Base-by-base conservation (phyloP, 495 filamentous ascomycete species). In the Penicillium angulare region DNA sequence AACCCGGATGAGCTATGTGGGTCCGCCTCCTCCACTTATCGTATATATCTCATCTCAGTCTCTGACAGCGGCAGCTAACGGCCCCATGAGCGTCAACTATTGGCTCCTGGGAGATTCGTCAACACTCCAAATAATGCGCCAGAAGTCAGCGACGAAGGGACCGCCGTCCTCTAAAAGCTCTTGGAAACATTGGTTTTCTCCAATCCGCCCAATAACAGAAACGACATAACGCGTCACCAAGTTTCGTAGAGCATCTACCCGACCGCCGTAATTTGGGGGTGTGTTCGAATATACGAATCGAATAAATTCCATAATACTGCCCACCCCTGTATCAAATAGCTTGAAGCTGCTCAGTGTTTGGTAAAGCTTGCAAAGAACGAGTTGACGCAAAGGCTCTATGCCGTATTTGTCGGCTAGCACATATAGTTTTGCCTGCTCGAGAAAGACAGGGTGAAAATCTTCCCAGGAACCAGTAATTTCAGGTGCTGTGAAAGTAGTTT, bases 401-500 rank as follows among this genome's bases (percentile, higher is more conserved):
- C 57, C 47, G 46, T 73, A 72, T 36, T 61, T 68, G 38, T 74
- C 64, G 12, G 67, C 68, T 20, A 75, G 52, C 6, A 69, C 50
- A 43, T 75, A 76, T n/a, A 77, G 56, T n/a, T 44, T 34, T 5
- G 61, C 67, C 47, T 75, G 69, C 32, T 56, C 57, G 1, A 74
- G 56, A 43, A 76, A 67, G 1, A 74, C 62, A 1, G 61, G 53
- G 0, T 60, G 59, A 43, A 71, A 78, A 45, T 75, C 61, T 32
- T 76, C 57, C 10, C 15, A 27, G 0, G 47, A 40, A 10, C 41
- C 16, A 3, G 15, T 12, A 38, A 57, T 67, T 12, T 33, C 10
- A 7, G 21, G 48, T 22, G 57, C 16, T 9, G 2, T 18, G 6
- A 40, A 21, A 3, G 36, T 23, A n/a, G 20, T 22, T 23, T 23